Conservation (phyloP, 1,284 basidiomycete species). For the Coniferiporia sulphurascens region DNA sequence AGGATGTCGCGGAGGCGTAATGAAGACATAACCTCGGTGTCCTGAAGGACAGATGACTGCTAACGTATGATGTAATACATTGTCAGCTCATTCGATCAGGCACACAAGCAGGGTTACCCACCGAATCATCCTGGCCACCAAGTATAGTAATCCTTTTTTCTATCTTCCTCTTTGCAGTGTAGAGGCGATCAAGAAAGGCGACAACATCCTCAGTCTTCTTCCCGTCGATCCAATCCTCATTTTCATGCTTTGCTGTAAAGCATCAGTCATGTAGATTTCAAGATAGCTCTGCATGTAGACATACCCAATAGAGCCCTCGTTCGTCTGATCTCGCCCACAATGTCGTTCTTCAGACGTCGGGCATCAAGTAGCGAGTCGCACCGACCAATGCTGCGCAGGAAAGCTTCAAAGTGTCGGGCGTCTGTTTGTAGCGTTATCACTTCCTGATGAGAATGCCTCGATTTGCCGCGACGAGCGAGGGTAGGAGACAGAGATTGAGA, state of each 20-base stretch:
- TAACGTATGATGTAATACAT: slow-evolving; percentile 15
- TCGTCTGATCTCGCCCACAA: slow-evolving; percentile 80
- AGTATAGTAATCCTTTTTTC: slow-evolving; percentile 82
- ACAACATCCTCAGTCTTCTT: slow-evolving; percentile 80
- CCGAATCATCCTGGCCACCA: slow-evolving; percentile 63
- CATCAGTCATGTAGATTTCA: slow-evolving; percentile 3
- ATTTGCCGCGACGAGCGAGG: slow-evolving; percentile 33
- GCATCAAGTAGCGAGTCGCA: slow-evolving; percentile 84
- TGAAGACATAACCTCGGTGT: slow-evolving; percentile 24
- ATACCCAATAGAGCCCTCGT: slow-evolving; percentile 69
- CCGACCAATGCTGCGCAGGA: slow-evolving; percentile 78
- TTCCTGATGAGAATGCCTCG: slow-evolving; percentile 44
- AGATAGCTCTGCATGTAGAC: slow-evolving; percentile 17
- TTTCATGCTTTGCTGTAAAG: slow-evolving; percentile 68
- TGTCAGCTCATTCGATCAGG: neutral
- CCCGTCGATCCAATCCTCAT: slow-evolving; percentile 79
- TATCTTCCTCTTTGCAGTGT: slow-evolving; percentile 80
- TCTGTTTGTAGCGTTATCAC: slow-evolving; percentile 74
- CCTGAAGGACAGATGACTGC: slow-evolving; percentile 27
- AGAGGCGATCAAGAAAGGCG: slow-evolving; percentile 83
- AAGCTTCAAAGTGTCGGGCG: slow-evolving; percentile 81
- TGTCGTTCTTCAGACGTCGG: slow-evolving; percentile 84
- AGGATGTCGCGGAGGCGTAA: slow-evolving; percentile 68
- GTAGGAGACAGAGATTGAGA: slow-evolving; percentile 62
- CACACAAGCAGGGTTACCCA: slow-evolving; percentile 29